Evolutionary conservation across 768 basidiomycete genomes (phyloP).

Genomic region (Pulveroboletus sp.): DNA sequence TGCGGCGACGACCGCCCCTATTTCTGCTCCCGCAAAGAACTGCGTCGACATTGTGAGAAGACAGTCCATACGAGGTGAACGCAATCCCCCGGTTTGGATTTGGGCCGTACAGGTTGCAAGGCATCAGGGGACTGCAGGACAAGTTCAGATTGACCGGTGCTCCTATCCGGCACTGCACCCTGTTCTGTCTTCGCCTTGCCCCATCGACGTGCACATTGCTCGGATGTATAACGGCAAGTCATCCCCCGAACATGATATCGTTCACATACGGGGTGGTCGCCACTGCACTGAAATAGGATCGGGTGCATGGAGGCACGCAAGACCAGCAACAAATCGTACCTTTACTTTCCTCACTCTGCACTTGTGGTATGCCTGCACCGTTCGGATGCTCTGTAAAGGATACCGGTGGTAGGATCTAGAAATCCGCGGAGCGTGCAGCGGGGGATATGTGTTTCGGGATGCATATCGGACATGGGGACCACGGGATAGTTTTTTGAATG

Average conservation of each 20-base stretch:
- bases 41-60: background rate
- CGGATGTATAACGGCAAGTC: conserved; percentile 61
- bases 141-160: background rate
- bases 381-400: conserved; percentile 65
- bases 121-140: background rate
- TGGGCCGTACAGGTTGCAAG: background rate
- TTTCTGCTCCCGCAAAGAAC: too few species aligned
- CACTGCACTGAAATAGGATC: conserved; percentile 41
- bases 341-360: conserved; percentile 72
- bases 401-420: conserved; percentile 59
- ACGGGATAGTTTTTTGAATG: background rate
- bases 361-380: conserved; percentile 72
- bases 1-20: background rate
- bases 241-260: conserved; percentile 58
- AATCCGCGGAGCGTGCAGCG: conserved; percentile 50
- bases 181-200: background rate
- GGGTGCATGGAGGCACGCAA: background rate
- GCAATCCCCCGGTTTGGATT: background rate
- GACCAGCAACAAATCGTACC: conserved; percentile 32
- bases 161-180: conserved; percentile 1
- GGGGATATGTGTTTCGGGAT: conserved; percentile 6
- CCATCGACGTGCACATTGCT: conserved; percentile 35
- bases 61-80: background rate
- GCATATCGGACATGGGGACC: background rate
- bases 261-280: conserved; percentile 64